phyloP scores from a whole-genome alignment of 2,329 filamentous ascomycete genomes.

The Ophiocordyceps camponoti-floridani region DNA sequence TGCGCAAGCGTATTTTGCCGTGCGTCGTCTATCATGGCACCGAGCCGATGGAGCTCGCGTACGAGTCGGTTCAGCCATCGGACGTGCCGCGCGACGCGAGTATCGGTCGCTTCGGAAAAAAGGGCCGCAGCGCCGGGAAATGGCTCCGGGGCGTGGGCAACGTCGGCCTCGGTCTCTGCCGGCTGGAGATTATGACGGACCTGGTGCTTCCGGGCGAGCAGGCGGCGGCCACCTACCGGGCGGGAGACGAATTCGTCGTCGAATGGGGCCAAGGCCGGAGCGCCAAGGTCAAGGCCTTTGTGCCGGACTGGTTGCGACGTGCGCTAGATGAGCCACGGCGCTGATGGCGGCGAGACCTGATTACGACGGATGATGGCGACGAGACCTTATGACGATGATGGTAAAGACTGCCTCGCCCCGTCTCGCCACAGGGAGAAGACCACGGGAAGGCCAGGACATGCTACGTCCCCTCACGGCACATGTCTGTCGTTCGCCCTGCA shows the following conservation, averaged over 20 bases:
- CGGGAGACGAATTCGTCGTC: slow-evolving; percentile 44
- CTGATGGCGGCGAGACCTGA: slow-evolving; percentile 1
- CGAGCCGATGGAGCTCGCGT: slow-evolving; percentile 23
- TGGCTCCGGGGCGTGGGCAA: slow-evolving; percentile 69
- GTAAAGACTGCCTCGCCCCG: background rate
- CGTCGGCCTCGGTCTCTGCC: slow-evolving; percentile 70
- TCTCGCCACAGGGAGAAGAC: background rate
- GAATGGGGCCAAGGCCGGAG: slow-evolving; percentile 24
- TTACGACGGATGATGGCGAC: no score
- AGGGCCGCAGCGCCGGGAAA: slow-evolving; percentile 60
- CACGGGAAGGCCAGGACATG: background rate
- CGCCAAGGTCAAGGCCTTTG: slow-evolving; percentile 57
- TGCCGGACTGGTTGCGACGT: slow-evolving; percentile 55
- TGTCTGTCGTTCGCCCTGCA: background rate
- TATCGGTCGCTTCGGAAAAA: slow-evolving; percentile 33
- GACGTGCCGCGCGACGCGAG: slow-evolving; percentile 24
- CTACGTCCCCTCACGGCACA: background rate
- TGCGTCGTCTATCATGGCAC: slow-evolving; percentile 48
- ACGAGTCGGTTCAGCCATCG: slow-evolving; percentile 17
- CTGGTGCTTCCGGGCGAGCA: slow-evolving; percentile 52
- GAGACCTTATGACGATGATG: no score
- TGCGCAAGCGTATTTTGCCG: slow-evolving; percentile 77
- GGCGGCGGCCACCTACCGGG: slow-evolving; percentile 41
- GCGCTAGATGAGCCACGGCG: slow-evolving; percentile 15
- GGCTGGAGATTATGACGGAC: slow-evolving; percentile 82